These are phyloP conservation scores for Colletotrichum lindemuthianum DNA, from an alignment of 2,329 filamentous ascomycete genomes.

Conservation along the genomic window DNA sequence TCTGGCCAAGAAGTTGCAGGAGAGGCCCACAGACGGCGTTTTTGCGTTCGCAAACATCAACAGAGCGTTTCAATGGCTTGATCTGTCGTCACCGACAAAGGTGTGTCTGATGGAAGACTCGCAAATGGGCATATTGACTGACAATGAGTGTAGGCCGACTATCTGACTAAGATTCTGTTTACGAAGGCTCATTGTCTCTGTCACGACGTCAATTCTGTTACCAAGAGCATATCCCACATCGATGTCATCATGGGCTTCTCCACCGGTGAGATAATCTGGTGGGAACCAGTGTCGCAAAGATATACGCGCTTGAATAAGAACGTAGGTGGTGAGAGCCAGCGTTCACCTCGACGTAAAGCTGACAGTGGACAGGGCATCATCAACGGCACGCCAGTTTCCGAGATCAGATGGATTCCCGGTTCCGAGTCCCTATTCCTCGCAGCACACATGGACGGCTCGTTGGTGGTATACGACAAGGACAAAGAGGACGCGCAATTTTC, in stretches of 20 bases:
- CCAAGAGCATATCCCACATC: conserved; percentile 81
- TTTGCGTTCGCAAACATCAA: conserved; percentile 97
- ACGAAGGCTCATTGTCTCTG: conserved; percentile 96
- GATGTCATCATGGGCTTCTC: conserved; percentile 97
- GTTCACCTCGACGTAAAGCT: conserved; percentile 23
- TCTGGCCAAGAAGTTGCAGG: conserved; percentile 79
- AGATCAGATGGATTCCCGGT: conserved; percentile 92
- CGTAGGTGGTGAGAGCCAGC: conserved; percentile 54
- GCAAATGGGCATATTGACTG: conserved; percentile 39
- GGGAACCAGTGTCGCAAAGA: conserved; percentile 94
- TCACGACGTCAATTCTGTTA: conserved; percentile 88
- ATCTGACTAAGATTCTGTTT: conserved; percentile 94
- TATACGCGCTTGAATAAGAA: conserved; percentile 98
- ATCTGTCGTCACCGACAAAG: conserved; percentile 66
- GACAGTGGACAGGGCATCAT: conserved; percentile 75
- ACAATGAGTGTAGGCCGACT: conserved; percentile 72
- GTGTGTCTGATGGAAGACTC: not conserved
- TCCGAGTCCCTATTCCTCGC: conserved; percentile 94
- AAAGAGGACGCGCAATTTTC: conserved; percentile 87
- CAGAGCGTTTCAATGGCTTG: conserved; percentile 94
- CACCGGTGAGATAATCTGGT: conserved; percentile 97
- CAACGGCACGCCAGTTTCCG: conserved; percentile 83
- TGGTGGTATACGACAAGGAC: conserved; percentile 97
- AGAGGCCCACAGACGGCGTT: conserved; percentile 80
- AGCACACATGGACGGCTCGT: conserved; percentile 87